phyloP scores from a whole-genome alignment of 805 yeast genomes.

The Barnettozyma pratensis region DNA sequence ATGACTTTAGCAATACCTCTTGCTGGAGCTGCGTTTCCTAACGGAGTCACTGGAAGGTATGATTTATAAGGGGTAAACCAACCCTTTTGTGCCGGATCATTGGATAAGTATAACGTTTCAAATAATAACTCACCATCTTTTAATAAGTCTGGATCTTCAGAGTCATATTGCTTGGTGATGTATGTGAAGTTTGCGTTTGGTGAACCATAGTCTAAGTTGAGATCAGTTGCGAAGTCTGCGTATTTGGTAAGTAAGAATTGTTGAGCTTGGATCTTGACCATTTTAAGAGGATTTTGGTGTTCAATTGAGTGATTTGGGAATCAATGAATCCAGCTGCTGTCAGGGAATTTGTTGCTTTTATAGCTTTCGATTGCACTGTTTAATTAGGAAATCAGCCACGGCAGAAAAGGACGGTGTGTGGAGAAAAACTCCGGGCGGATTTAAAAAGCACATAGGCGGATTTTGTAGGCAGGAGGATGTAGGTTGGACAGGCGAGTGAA shows the following conservation, averaged over 20 bases:
- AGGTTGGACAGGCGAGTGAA: no score
- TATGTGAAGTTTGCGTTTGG: conserved; percentile 28
- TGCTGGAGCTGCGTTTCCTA: conserved; percentile 40
- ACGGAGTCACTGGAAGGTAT: conserved; percentile 30
- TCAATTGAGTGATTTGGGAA: not conserved
- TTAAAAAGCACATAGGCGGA: no score
- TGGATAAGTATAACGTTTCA: conserved; percentile 42
- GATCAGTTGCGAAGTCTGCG: conserved; percentile 23
- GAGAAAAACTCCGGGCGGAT: no score
- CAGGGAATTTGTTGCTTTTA: no score
- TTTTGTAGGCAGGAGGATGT: no score
- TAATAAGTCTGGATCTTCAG: conserved; percentile 19
- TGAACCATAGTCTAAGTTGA: conserved; percentile 21
- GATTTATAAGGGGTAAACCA: conserved; percentile 40
- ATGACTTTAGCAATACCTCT: conserved; percentile 48
- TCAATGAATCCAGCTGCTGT: not conserved
- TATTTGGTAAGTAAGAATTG: conserved; percentile 27
- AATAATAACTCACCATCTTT: conserved; percentile 38
- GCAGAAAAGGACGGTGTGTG: no score
- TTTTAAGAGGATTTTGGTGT: not conserved
- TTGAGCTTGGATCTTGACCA: conserved; percentile 29
- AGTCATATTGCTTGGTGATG: conserved; percentile 16
- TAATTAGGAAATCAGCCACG: no score
- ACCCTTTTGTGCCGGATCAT: conserved; percentile 60
- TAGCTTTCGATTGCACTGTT: no score